These are phyloP conservation scores for Cryphonectria radicalis DNA, from an alignment of 2,329 filamentous ascomycete genomes.

Conservation along the genomic window DNA sequence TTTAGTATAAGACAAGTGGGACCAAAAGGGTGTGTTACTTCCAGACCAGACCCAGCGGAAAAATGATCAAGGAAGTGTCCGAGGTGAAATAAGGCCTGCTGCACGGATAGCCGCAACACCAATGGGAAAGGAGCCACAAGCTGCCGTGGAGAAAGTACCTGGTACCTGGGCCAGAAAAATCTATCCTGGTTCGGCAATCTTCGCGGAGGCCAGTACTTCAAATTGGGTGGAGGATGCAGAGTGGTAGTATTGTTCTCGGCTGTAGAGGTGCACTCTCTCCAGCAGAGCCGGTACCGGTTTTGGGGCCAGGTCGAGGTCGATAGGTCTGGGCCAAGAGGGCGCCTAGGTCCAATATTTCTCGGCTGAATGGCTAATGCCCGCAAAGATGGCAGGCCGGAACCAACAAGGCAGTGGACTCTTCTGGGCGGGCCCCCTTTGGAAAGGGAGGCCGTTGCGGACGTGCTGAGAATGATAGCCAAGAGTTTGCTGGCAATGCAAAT, in stretches of 20 bases:
- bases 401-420: slow-evolving; percentile 37
- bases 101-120: slow-evolving; percentile 42
- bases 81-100: slow-evolving; percentile 47
- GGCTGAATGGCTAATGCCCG: slow-evolving; percentile 56
- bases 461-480: background rate
- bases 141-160: slow-evolving; percentile 37
- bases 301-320: slow-evolving; percentile 30
- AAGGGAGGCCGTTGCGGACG: background rate
- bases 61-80: slow-evolving; percentile 51
- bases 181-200: slow-evolving; percentile 39
- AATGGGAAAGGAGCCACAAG: slow-evolving; percentile 32
- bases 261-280: slow-evolving; percentile 18
- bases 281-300: slow-evolving; percentile 42
- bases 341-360: slow-evolving; percentile 47
- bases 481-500: background rate
- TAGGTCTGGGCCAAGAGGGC: slow-evolving; percentile 41
- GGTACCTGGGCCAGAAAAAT: slow-evolving; percentile 47
- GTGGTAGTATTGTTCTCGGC: slow-evolving; percentile 31
- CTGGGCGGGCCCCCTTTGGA: background rate
- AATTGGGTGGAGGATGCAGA: slow-evolving; percentile 41
- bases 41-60: slow-evolving; percentile 45
- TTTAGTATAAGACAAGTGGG: slow-evolving; percentile 52
- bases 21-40: slow-evolving; percentile 48
- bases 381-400: slow-evolving; percentile 45
- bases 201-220: slow-evolving; percentile 41